phyloP scores from a whole-genome alignment of 495 filamentous ascomycete species.

The Annulohypoxylon maeteangense region DNA sequence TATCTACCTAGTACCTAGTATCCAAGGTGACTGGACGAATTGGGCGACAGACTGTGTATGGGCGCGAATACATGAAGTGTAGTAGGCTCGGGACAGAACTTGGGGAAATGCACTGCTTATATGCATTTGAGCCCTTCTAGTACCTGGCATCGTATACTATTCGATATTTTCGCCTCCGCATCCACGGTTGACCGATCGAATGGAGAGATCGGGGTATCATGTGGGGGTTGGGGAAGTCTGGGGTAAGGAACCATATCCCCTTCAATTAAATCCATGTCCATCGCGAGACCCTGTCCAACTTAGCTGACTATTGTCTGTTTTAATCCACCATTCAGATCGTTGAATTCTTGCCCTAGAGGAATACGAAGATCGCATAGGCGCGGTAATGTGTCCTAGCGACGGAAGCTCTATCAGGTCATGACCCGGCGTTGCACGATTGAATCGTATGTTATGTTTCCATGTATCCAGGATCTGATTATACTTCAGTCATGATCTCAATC shows the following conservation, averaged over 20 bases:
- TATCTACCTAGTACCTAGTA: neutral
- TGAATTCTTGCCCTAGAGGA: neutral
- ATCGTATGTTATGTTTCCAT: neutral
- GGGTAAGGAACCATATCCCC: conserved; percentile 10
- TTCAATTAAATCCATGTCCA: conserved; percentile 11
- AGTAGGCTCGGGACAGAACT: neutral
- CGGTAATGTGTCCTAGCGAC: neutral
- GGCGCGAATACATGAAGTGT: neutral
- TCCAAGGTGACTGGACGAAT: neutral
- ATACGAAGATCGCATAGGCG: neutral
- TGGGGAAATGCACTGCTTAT: neutral
- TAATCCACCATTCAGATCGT: conserved; percentile 31
- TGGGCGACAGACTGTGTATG: neutral
- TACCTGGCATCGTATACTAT: neutral
- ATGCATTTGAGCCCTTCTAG: neutral
- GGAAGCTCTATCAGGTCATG: neutral
- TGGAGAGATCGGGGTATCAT: conserved; percentile 15
- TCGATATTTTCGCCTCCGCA: neutral
- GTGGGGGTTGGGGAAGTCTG: conserved; percentile 32
- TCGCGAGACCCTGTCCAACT: conserved; percentile 2
- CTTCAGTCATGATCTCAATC: too few relatives aligned
- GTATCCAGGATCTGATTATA: too few relatives aligned
- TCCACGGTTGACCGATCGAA: neutral
- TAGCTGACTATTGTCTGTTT: conserved; percentile 2
- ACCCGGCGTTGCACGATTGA: neutral